A percentile compares a stretch with the other conserved stretches of the same genome.
phyloP scores from a whole-genome alignment of 768 basidiomycete genomes.

The Fistulinella prunicolor region DNA sequence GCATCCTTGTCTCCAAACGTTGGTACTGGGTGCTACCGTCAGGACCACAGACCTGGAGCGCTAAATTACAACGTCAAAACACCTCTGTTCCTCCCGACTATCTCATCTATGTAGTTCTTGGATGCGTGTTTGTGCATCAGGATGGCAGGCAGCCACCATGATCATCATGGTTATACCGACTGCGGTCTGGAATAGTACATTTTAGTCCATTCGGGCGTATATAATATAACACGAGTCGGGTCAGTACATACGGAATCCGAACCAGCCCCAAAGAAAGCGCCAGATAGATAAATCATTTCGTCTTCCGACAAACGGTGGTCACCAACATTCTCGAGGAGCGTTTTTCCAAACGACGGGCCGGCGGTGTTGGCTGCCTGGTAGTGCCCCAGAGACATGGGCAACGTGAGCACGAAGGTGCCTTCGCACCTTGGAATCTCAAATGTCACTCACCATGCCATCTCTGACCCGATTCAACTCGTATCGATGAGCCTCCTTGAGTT shows the following conservation, averaged over 20 bases:
- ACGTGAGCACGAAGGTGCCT: neutral
- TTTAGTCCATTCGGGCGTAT: neutral
- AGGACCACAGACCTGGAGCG: neutral
- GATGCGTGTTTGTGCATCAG: constrained; percentile 45
- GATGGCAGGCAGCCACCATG: constrained; percentile 54
- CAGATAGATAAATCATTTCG: constrained; percentile 58
- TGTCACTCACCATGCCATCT: constrained; percentile 2
- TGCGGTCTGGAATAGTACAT: neutral
- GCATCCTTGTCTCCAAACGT: constrained; percentile 32
- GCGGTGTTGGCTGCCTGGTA: constrained; percentile 9
- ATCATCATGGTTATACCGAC: constrained; percentile 38
- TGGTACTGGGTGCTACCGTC: constrained; percentile 28
- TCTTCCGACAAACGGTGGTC: constrained; percentile 48
- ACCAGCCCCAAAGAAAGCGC: constrained; percentile 58
- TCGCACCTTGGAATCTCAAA: neutral
- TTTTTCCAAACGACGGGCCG: constrained; percentile 43
- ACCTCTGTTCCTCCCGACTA: constrained; percentile 43
- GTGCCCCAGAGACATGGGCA: neutral
- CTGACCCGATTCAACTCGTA: constrained; percentile 35
- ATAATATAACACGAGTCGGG: neutral
- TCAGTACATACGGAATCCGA: constrained; percentile 43
- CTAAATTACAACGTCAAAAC: neutral
- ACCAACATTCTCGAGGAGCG: constrained; percentile 47
- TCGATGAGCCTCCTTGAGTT: constrained; percentile 48
- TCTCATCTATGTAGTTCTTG: constrained; percentile 51